These are phyloP conservation scores for Talaromyces nanjingensis DNA, from an alignment of 495 filamentous ascomycete species.

Conservation along the genomic window DNA sequence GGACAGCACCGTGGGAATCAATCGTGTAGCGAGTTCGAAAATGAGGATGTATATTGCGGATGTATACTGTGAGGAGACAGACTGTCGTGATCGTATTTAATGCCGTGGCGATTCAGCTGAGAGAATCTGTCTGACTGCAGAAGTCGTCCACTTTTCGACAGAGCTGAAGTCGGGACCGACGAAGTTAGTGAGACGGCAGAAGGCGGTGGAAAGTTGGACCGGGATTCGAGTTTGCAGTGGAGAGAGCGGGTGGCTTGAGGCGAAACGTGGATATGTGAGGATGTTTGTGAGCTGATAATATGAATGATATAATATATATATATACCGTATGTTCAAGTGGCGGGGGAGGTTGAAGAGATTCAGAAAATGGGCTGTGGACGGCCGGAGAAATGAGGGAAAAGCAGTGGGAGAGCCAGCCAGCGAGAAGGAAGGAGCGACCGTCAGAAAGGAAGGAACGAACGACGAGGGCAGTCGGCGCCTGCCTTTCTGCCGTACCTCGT, in stretches of 20 bases:
- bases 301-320: neutral
- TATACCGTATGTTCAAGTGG: neutral
- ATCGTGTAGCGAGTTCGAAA: neutral
- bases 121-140: neutral
- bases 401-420: neutral
- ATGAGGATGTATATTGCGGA: neutral
- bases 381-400: constrained; percentile 2
- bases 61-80: neutral
- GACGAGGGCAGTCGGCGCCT: neutral
- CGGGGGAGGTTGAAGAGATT: neutral
- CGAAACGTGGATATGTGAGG: neutral
- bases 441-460: neutral
- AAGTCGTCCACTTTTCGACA: neutral
- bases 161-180: neutral
- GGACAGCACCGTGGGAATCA: neutral
- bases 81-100: neutral
- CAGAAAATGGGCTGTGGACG: neutral
- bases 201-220: neutral
- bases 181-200: neutral
- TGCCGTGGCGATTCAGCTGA: neutral
- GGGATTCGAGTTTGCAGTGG: neutral
- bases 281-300: neutral
- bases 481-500: neutral
- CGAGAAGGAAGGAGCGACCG: neutral
- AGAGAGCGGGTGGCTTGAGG: neutral